These are phyloP conservation scores for Beauveria sp. DNA, from an alignment of 2,329 filamentous ascomycete genomes.

Conservation along the genomic window DNA sequence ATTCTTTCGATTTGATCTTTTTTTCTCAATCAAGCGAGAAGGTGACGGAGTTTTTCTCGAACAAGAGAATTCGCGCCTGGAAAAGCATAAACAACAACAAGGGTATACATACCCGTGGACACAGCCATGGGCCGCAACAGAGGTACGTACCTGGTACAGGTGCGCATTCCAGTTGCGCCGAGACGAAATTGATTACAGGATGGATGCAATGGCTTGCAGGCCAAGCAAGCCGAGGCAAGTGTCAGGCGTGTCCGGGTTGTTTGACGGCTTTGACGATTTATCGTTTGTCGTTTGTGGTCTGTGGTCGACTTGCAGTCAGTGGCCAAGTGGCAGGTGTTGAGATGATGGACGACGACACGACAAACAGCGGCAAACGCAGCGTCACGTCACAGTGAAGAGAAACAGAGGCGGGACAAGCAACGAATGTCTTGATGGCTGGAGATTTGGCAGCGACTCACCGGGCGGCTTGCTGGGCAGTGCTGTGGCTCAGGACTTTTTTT, in stretches of 20 bases:
- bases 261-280: background rate
- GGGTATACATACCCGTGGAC: slow-evolving; percentile 2
- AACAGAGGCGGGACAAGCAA: no score
- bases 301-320: background rate
- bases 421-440: no score
- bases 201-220: background rate
- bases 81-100: no score
- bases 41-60: no score
- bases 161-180: slow-evolving; percentile 10
- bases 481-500: no score
- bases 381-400: no score
- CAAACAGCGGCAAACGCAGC: no score
- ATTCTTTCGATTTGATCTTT: background rate
- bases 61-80: no score
- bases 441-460: background rate
- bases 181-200: background rate
- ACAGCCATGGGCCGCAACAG: slow-evolving; percentile 12
- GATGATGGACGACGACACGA: no score
- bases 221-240: background rate
- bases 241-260: background rate
- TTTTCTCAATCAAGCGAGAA: background rate
- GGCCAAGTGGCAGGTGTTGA: no score
- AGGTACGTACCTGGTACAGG: slow-evolving; percentile 10
- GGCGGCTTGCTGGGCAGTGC: background rate
- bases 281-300: background rate